These are phyloP conservation scores for Camellia lanceoleosa DNA, from an alignment of 148 eudicot genomes.

Conservation along the genomic window DNA sequence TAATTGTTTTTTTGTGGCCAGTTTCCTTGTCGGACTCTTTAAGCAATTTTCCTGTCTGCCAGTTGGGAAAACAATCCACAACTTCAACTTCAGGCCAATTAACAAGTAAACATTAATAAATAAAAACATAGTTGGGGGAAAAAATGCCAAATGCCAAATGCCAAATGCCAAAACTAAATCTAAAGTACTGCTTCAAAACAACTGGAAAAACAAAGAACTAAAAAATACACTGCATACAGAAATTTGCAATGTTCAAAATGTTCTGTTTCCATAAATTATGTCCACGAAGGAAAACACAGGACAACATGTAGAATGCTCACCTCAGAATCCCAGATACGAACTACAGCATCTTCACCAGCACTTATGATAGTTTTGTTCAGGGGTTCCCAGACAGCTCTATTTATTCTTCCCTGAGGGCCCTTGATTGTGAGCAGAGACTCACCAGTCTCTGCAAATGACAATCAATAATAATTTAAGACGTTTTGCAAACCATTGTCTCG, in stretches of 20 bases:
- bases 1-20: constrained; percentile 69
- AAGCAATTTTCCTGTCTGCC: constrained; percentile 78
- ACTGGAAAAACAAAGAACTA: not conserved
- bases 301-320: constrained; percentile 24
- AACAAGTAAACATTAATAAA: not conserved
- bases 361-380: constrained; percentile 78
- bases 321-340: constrained; percentile 94
- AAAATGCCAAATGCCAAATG: not conserved
- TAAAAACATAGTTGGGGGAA: not conserved
- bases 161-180: not conserved
- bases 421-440: constrained; percentile 64
- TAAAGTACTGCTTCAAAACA: not conserved
- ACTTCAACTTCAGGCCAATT: not conserved
- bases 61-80: constrained; percentile 11
- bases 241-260: not conserved
- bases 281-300: not conserved
- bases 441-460: constrained; percentile 52
- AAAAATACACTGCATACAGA: not conserved
- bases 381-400: constrained; percentile 99
- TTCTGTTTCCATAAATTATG: not conserved
- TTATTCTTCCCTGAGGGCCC: constrained; percentile 87
- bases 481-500: not conserved
- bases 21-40: constrained; percentile 60
- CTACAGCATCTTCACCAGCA: constrained; percentile 84
- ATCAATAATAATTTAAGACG: not conserved